A percentile compares a stretch with the other conserved stretches of the same genome.
Conservation (phyloP, 2,329 filamentous ascomycete species). For the Rhytidhysteron rufulum region DNA sequence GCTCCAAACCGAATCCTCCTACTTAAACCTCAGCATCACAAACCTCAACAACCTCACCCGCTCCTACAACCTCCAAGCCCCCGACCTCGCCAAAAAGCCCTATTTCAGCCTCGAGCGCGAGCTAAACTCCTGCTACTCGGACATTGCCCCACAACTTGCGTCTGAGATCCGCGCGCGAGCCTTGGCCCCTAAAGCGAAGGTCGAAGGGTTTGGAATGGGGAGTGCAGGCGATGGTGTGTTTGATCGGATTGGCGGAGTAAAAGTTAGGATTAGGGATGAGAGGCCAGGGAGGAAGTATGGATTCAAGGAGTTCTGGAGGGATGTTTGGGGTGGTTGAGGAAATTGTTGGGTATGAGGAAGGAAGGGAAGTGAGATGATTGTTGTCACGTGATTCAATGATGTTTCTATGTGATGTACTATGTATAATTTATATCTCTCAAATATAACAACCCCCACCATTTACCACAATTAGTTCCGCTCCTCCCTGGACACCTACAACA, state of each 20-base stretch:
- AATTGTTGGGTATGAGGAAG: constrained; percentile 1
- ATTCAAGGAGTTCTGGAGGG: constrained; percentile 83
- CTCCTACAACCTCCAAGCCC: constrained; percentile 93
- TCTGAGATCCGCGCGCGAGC: constrained; percentile 70
- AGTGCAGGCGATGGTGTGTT: constrained; percentile 35
- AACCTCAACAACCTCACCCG: constrained; percentile 77
- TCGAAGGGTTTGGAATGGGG: constrained; percentile 4
- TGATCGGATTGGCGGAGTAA: constrained; percentile 38
- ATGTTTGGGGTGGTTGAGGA: constrained; percentile 56
- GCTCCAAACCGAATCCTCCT: constrained; percentile 68
- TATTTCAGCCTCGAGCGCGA: constrained; percentile 85
- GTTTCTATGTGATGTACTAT: too few species aligned
- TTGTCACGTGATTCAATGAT: too few species aligned
- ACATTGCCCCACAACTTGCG: constrained; percentile 74
- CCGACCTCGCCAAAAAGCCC: constrained; percentile 85
- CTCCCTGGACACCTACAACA: too few species aligned
- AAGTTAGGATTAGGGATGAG: constrained; percentile 68
- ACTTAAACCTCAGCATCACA: constrained; percentile 70
- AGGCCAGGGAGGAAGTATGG: constrained; percentile 70
- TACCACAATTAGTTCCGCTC: too few species aligned
- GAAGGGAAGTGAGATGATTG: too few species aligned
- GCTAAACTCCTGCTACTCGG: constrained; percentile 74
- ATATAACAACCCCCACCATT: too few species aligned
- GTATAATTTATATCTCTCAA: too few species aligned
- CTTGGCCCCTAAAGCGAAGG: constrained; percentile 33